Base-by-base conservation (phyloP, 1,139 yeast species). In the Protomyces lactucae-debilis region DNA sequence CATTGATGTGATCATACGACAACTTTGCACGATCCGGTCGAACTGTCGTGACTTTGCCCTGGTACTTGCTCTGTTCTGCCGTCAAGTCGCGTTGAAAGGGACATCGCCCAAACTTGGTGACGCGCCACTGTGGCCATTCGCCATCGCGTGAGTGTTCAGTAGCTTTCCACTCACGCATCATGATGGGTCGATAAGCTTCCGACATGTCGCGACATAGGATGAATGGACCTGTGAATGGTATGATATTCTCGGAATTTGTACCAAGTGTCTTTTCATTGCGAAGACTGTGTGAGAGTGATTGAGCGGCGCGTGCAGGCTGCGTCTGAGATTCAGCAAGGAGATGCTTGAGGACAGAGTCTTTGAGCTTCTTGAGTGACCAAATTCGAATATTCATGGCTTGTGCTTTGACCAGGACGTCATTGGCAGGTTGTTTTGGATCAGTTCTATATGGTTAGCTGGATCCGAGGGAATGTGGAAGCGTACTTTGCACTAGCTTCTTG, bases 191-290 rank as follows among this genome's bases (percentile, higher is more conserved):
- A 68, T 87, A 87, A 51, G 81, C 81, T 70, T 89, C 95, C 67
- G 86, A 81, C 39, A 88, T 79, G 72, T 95, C 99, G 76, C 88
- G 93, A 36, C 90, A 86, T 69, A 87, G 85, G 48, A 91, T 77
- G 74, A 86, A 91, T 8, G 86, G 84, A n/a, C 83, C 82, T 64
- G 85, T 85, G 74, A 95, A 88, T 73, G 89, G 88, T 72, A 87
- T 85, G 71, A 88, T 82, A 73, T 92, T 97, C 69, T 89, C 96
- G 65, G 96, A 80, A 69, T 82, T 85, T 4, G 95, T 92, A 69
- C 80, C 82, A 21, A 96, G 95, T 74, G 92, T 97, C 73, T 95
- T 99, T 72, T 89, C 92, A 68, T 85, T 85, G 70, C 92, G 81
- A 69, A 93, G 79, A 67, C 43, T 64, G 59, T 40, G 63, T 25